Conservation (phyloP, 106 monocot species). For the Cymbidium sinense region DNA sequence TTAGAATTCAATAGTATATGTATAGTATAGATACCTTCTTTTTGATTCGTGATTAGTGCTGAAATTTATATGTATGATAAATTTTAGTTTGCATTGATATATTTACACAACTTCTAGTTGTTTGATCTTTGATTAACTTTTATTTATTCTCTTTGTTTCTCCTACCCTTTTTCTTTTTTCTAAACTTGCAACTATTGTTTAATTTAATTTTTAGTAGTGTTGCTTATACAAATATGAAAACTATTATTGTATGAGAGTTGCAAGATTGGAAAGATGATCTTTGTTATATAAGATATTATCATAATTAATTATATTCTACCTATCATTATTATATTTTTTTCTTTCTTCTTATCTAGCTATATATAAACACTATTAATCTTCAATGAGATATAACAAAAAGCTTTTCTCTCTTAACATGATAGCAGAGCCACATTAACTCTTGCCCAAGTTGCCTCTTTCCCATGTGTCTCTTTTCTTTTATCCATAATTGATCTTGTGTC, state of each 20-base stretch:
- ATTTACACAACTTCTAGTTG: background rate
- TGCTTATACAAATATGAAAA: background rate
- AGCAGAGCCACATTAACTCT: no score
- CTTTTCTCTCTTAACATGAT: no score
- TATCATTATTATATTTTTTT: background rate
- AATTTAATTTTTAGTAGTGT: background rate
- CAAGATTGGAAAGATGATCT: background rate
- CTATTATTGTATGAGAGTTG: background rate
- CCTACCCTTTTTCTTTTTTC: background rate
- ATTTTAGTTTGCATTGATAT: background rate
- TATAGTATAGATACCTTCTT: no score
- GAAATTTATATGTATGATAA: no score
- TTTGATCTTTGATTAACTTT: background rate
- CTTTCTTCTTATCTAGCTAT: background rate
- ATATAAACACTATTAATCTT: background rate
- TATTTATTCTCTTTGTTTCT: background rate
- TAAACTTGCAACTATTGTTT: background rate
- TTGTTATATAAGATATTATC: background rate
- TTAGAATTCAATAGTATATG: no score
- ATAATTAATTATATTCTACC: background rate
- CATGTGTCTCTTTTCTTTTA: no score
- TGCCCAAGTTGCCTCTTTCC: no score
- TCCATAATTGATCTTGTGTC: no score
- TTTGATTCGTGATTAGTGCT: no score
- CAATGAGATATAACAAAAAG: background rate